These are phyloP conservation scores for Yamagishiella unicocca DNA, from an alignment of 139 green algal species.

Conservation along the genomic window DNA sequence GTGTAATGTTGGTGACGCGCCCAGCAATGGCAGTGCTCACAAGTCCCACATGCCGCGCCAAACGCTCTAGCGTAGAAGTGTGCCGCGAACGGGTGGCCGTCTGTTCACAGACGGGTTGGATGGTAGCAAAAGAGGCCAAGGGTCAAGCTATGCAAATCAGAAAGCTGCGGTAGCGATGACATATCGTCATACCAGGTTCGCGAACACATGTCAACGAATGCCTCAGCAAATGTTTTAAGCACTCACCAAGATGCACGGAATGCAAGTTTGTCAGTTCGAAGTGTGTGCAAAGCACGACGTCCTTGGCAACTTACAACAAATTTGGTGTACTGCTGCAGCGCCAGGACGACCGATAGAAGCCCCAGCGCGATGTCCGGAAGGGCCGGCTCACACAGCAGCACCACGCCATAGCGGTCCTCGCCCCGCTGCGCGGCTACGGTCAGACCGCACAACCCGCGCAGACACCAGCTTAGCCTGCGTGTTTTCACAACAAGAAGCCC, in stretches of 20 bases:
- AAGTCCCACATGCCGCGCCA: background rate
- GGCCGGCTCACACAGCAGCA: conserved; percentile 53
- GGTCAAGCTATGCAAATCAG: too few relatives aligned
- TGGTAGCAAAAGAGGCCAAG: too few relatives aligned
- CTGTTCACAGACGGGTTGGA: too few relatives aligned
- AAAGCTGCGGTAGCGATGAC: too few relatives aligned
- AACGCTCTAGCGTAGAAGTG: background rate
- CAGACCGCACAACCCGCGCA: conserved; percentile 42
- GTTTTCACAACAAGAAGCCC: too few relatives aligned
- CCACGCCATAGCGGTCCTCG: conserved; percentile 63
- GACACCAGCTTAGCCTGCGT: conserved; percentile 45
- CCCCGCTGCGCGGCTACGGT: conserved; percentile 27
- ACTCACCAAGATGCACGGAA: background rate
- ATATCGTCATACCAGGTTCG: too few relatives aligned
- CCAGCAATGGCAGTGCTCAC: background rate
- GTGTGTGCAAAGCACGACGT: too few relatives aligned
- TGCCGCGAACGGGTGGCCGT: conserved; percentile 30
- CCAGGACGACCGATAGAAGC: conserved; percentile 47
- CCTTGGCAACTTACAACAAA: conserved; percentile 26
- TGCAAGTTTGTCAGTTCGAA: too few relatives aligned
- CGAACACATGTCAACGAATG: background rate
- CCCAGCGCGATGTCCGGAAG: conserved; percentile 39
- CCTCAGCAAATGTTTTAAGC: background rate
- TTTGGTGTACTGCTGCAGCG: conserved; percentile 58
- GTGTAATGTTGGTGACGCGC: conserved; percentile 6